Evolutionary conservation across 192 early-diverging fungal genomes (phyloP).

Genomic region (Linnemannia hyalina): DNA sequence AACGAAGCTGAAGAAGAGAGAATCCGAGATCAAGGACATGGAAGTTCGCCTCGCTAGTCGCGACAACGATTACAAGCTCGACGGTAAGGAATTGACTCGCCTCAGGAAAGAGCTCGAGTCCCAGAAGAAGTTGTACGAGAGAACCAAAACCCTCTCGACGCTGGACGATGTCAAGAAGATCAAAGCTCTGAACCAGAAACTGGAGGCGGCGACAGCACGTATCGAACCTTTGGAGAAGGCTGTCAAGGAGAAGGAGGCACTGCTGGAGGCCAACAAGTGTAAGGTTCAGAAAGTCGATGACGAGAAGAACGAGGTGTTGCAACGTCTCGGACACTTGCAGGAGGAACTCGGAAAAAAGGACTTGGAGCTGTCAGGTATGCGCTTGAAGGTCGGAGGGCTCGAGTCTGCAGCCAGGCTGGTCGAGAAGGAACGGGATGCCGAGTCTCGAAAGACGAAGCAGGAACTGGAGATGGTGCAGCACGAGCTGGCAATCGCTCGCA

Average conservation of each 20-base stretch:
- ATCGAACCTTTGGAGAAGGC: background rate
- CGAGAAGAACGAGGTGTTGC: constrained; percentile 24
- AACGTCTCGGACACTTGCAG: constrained; percentile 11
- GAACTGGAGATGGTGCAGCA: constrained; percentile 11
- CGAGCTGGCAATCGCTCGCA: background rate
- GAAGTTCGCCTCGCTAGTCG: background rate
- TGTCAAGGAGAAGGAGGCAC: background rate
- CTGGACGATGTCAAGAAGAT: constrained; percentile 9
- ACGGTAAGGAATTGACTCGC: background rate
- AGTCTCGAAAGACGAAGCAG: background rate
- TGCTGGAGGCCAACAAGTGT: background rate
- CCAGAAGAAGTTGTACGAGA: background rate
- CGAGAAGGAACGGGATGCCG: constrained; percentile 20
- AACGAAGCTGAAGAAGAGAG: background rate
- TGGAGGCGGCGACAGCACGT: background rate
- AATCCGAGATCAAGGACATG: background rate
- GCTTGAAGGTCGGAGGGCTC: constrained; percentile 10
- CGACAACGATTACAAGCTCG: background rate
- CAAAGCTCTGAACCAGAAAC: background rate
- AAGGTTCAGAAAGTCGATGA: constrained; percentile 19
- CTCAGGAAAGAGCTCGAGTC: constrained; percentile 27
- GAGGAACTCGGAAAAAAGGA: constrained; percentile 27
- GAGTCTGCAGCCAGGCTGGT: constrained; percentile 17
- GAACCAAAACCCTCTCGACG: background rate
- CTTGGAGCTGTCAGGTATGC: constrained; percentile 13